A percentile compares a stretch with the other conserved stretches of the same genome.
Conservation (phyloP, 164 flowering plant species). For the Amborella trichopoda region DNA sequence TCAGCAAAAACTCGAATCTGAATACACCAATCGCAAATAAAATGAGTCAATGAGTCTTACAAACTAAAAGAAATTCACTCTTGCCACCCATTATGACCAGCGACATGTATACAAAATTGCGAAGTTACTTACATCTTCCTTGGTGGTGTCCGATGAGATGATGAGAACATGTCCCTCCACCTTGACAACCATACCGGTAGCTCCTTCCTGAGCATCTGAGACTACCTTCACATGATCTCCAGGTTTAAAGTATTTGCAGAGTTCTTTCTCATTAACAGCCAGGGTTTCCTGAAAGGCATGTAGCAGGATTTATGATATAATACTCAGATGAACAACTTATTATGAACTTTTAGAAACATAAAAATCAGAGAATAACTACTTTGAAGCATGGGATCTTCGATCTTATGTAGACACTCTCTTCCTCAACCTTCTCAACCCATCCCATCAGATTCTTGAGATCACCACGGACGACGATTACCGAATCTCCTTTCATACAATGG, state of each 20-base stretch:
- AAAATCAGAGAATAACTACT: constrained; percentile 7
- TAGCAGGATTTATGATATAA: no score
- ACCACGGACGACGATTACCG: constrained; percentile 79
- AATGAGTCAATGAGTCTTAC: no score
- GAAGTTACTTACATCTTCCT: constrained; percentile 65
- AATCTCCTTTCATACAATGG: constrained; percentile 93
- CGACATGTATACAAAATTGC: neutral
- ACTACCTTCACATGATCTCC: constrained; percentile 98
- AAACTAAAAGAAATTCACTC: no score
- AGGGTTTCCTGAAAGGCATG: constrained; percentile 74
- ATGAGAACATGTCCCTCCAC: constrained; percentile 87
- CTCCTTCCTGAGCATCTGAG: constrained; percentile 83
- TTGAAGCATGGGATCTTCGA: constrained; percentile 68
- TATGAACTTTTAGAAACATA: neutral
- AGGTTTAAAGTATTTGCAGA: constrained; percentile 89
- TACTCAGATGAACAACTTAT: neutral
- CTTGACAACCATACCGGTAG: constrained; percentile 93
- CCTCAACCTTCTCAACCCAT: constrained; percentile 95
- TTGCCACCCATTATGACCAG: no score
- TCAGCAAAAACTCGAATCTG: constrained; percentile 93
- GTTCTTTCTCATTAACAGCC: constrained; percentile 67
- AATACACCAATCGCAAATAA: no score
- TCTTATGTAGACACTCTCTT: constrained; percentile 73
- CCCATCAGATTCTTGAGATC: constrained; percentile 90
- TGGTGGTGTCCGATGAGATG: constrained; percentile 80